Conservation (phyloP, 2,329 filamentous ascomycete genomes). For the Colletotrichum sp. region DNA sequence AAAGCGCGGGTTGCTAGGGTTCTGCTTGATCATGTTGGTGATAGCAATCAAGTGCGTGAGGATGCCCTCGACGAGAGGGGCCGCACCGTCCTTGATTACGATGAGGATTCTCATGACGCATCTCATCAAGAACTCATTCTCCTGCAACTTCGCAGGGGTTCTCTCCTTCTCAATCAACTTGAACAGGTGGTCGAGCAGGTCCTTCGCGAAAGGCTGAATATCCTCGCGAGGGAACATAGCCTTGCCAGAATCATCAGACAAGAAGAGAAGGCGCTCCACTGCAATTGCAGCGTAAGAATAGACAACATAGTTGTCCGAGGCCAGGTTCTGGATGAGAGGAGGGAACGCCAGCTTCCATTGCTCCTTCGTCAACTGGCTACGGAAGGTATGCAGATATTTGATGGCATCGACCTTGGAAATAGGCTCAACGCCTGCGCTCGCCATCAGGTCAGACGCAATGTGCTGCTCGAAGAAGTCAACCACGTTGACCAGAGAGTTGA, state of each 20-base stretch:
- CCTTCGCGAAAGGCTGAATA: slow-evolving; percentile 82
- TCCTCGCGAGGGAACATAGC: slow-evolving; percentile 81
- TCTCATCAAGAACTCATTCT: slow-evolving; percentile 98
- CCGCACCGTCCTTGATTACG: slow-evolving; percentile 84
- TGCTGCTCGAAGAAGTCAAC: slow-evolving; percentile 95
- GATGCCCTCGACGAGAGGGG: slow-evolving; percentile 77
- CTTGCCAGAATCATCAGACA: slow-evolving; percentile 76
- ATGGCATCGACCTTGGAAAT: slow-evolving; percentile 97
- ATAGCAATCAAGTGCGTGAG: slow-evolving; percentile 86
- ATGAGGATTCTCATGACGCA: slow-evolving; percentile 98
- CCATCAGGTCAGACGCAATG: slow-evolving; percentile 86
- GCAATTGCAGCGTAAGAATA: slow-evolving; percentile 98
- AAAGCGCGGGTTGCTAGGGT: slow-evolving; percentile 96
- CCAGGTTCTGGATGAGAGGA: slow-evolving; percentile 88
- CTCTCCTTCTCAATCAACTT: slow-evolving; percentile 85
- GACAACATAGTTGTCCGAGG: slow-evolving; percentile 90
- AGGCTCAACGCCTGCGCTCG: slow-evolving; percentile 72
- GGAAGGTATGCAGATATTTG: slow-evolving; percentile 97
- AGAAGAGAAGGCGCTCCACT: slow-evolving; percentile 88
- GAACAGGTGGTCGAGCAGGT: slow-evolving; percentile 89
- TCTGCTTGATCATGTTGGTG: slow-evolving; percentile 88
- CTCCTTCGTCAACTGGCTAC: slow-evolving; percentile 88
- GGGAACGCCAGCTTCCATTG: slow-evolving; percentile 92
- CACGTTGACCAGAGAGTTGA: slow-evolving; percentile 87
- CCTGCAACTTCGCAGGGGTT: slow-evolving; percentile 90